These are phyloP conservation scores for Juglanconis oblonga DNA, from an alignment of 2,329 filamentous ascomycete species.

Conservation along the genomic window DNA sequence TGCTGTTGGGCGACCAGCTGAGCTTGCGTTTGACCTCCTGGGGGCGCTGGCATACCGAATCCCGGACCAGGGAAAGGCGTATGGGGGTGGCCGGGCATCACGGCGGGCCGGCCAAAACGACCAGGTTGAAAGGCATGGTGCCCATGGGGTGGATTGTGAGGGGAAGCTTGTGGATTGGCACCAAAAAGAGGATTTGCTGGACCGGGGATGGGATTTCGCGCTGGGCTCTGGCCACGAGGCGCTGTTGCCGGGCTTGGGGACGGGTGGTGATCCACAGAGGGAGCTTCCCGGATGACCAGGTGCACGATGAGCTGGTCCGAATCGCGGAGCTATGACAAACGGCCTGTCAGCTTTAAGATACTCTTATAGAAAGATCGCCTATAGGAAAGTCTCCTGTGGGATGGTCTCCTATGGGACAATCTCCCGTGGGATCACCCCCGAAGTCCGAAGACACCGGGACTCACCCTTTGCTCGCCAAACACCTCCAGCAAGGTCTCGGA, in stretches of 20 bases:
- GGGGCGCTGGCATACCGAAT: not conserved
- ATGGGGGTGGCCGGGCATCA: not conserved
- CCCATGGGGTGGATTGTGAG: conserved; percentile 14
- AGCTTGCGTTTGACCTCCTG: not conserved
- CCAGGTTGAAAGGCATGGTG: conserved; percentile 2
- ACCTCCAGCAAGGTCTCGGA: conserved; percentile 54
- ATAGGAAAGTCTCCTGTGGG: not conserved
- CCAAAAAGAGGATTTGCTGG: conserved; percentile 1
- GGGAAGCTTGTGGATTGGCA: conserved; percentile 2
- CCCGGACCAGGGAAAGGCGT: not conserved
- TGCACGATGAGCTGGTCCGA: conserved; percentile 51
- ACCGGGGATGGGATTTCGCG: conserved; percentile 21
- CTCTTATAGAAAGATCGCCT: not conserved
- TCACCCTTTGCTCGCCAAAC: conserved; percentile 54
- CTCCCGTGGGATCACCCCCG: too few relatives aligned
- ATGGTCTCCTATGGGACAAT: too few relatives aligned
- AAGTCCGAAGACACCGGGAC: conserved; percentile 18
- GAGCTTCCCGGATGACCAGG: conserved; percentile 45
- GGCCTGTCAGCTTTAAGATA: not conserved
- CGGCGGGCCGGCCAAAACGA: not conserved
- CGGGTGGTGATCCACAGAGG: conserved; percentile 24
- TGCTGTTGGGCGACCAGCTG: conserved; percentile 31
- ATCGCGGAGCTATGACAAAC: conserved; percentile 36
- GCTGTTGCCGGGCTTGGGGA: conserved; percentile 24
- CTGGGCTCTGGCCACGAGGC: conserved; percentile 23